These are phyloP conservation scores for Debaryomycetaceae sp. DNA, from an alignment of 1,139 yeast genomes.

Conservation along the genomic window DNA sequence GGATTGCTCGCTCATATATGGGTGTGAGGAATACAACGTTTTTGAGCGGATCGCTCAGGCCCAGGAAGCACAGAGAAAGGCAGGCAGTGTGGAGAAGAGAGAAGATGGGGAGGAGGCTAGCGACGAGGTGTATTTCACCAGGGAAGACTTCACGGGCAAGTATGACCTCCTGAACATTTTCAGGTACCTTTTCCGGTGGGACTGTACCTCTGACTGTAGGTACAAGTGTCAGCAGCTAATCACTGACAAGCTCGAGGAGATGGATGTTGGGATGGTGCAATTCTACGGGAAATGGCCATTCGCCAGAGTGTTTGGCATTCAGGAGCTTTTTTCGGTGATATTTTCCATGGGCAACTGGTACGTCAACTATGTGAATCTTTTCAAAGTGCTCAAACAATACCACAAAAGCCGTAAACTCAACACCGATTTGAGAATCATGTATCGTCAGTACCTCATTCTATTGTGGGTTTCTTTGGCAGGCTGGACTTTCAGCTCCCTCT, in stretches of 20 bases:
- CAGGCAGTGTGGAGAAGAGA: neutral
- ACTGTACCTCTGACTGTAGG: slow-evolving; percentile 37
- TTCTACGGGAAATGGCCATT: slow-evolving; percentile 51
- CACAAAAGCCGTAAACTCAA: slow-evolving; percentile 15
- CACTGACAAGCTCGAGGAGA: slow-evolving; percentile 19
- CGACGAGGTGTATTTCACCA: slow-evolving; percentile 5
- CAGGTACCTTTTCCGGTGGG: slow-evolving; percentile 27
- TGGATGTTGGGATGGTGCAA: slow-evolving; percentile 30
- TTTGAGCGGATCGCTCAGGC: slow-evolving; percentile 8
- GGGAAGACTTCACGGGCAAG: slow-evolving; percentile 11
- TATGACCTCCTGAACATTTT: slow-evolving; percentile 14
- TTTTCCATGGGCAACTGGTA: slow-evolving; percentile 40
- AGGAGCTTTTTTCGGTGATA: slow-evolving; percentile 35
- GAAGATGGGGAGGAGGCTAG: neutral
- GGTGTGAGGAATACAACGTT: slow-evolving; percentile 8
- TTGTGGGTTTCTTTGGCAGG: slow-evolving; percentile 31
- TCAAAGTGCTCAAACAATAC: slow-evolving; percentile 25
- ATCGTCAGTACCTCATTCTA: slow-evolving; percentile 29
- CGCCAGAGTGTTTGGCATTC: slow-evolving; percentile 32
- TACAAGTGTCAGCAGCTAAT: slow-evolving; percentile 42
- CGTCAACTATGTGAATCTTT: slow-evolving; percentile 29
- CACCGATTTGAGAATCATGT: slow-evolving; percentile 20
- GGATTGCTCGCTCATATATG: slow-evolving; percentile 10
- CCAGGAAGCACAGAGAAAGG: neutral
- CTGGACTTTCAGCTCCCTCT: slow-evolving; percentile 38